Conservation (phyloP, 495 filamentous ascomycete species). For the Terfezia claveryi region DNA sequence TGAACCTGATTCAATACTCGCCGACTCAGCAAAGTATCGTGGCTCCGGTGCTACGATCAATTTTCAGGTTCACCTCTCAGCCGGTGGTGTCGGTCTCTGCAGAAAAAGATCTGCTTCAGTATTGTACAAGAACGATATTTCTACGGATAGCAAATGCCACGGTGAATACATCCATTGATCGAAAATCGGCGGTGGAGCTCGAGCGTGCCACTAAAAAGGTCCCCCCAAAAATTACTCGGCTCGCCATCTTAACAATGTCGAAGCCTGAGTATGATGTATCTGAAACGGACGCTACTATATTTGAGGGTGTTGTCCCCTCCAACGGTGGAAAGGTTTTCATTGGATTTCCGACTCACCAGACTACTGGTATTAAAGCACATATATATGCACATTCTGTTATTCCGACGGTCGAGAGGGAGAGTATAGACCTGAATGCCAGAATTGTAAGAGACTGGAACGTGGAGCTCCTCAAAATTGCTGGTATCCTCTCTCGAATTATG, state of each 20-base stretch:
- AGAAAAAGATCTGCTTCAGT: not conserved
- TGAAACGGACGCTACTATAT: slow-evolving; percentile 49
- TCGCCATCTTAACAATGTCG: slow-evolving; percentile 74
- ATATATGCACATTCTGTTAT: slow-evolving; percentile 98
- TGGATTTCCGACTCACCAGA: slow-evolving; percentile 92
- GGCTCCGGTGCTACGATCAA: not conserved
- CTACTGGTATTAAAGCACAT: slow-evolving; percentile 79
- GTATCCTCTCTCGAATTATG: slow-evolving; percentile 70
- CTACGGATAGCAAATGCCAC: slow-evolving; percentile 66
- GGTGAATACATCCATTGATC: slow-evolving; percentile 46
- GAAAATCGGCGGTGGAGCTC: slow-evolving; percentile 56
- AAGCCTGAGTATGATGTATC: slow-evolving; percentile 60
- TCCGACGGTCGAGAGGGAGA: slow-evolving; percentile 94
- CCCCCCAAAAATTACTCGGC: slow-evolving; percentile 62
- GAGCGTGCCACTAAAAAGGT: slow-evolving; percentile 94
- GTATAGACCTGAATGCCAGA: slow-evolving; percentile 85
- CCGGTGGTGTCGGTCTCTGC: not conserved
- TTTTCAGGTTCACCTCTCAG: not conserved
- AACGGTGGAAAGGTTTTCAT: slow-evolving; percentile 86
- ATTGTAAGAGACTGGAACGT: slow-evolving; percentile 87
- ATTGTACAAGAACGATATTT: slow-evolving; percentile 43
- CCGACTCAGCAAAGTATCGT: slow-evolving; percentile 5
- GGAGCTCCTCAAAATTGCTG: slow-evolving; percentile 82
- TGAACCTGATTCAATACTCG: slow-evolving; percentile 36
- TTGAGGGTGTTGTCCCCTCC: slow-evolving; percentile 70